phyloP scores from a whole-genome alignment of 2,329 filamentous ascomycete species.

The Exutisphaerella laricina region DNA sequence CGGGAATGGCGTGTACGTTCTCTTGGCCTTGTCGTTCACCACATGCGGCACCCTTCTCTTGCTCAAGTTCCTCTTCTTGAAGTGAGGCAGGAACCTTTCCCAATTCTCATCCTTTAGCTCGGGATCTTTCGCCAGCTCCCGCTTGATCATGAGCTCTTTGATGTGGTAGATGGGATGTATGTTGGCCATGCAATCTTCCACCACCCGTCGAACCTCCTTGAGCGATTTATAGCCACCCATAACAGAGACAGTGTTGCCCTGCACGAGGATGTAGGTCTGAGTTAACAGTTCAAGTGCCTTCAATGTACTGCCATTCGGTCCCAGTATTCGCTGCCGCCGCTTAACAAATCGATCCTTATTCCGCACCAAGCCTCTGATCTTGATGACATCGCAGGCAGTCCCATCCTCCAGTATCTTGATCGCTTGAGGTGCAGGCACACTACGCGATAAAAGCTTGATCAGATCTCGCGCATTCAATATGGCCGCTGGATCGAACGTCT shows the following conservation, averaged over 20 bases:
- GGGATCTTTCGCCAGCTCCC: slow-evolving; percentile 83
- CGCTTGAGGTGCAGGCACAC: slow-evolving; percentile 87
- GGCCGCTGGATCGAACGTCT: slow-evolving; percentile 84
- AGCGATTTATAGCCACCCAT: slow-evolving; percentile 93
- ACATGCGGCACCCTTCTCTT: slow-evolving; percentile 76
- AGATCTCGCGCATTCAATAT: slow-evolving; percentile 92
- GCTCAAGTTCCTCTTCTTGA: slow-evolving; percentile 87
- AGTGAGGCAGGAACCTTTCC: slow-evolving; percentile 94
- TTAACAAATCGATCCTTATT: slow-evolving; percentile 97
- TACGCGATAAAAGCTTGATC: slow-evolving; percentile 85
- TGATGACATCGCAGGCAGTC: slow-evolving; percentile 89
- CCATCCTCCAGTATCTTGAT: slow-evolving; percentile 92
- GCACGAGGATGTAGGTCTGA: slow-evolving; percentile 85
- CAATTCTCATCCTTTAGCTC: slow-evolving; percentile 82
- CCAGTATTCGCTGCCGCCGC: slow-evolving; percentile 83
- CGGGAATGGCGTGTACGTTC: slow-evolving; percentile 94
- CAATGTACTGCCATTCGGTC: slow-evolving; percentile 83
- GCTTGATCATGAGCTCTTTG: slow-evolving; percentile 92
- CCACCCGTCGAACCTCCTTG: slow-evolving; percentile 82
- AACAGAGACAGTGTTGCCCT: slow-evolving; percentile 87
- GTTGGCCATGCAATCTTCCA: slow-evolving; percentile 96
- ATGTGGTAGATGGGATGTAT: slow-evolving; percentile 88
- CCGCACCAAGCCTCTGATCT: slow-evolving; percentile 81
- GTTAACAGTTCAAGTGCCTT: slow-evolving; percentile 93
- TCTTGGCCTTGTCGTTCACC: slow-evolving; percentile 89